These are phyloP conservation scores for Rhododendron mucronatum DNA, from an alignment of 148 eudicot species.

Conservation along the genomic window DNA sequence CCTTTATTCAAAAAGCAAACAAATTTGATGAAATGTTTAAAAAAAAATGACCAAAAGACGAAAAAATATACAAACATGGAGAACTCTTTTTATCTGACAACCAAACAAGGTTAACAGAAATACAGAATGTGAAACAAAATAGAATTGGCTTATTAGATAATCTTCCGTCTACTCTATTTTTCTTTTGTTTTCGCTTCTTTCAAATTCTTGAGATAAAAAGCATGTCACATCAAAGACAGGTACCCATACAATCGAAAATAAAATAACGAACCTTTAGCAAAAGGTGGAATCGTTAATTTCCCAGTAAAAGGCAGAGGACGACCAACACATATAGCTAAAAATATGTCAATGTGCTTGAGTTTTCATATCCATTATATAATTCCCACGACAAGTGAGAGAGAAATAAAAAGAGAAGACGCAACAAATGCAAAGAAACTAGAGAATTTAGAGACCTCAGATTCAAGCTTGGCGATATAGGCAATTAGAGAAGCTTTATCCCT, in stretches of 20 bases:
- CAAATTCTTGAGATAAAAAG: background rate
- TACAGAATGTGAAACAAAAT: background rate
- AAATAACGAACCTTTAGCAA: background rate
- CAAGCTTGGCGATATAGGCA: constrained; percentile 85
- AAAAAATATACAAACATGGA: too few relatives aligned
- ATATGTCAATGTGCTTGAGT: background rate
- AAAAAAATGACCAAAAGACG: too few relatives aligned
- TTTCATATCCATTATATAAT: background rate
- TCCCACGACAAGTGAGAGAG: background rate
- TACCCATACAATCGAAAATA: background rate
- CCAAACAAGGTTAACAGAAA: background rate
- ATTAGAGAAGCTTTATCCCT: constrained; percentile 89
- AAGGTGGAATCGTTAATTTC: background rate
- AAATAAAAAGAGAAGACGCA: background rate
- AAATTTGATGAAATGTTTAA: too few relatives aligned
- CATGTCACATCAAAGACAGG: background rate
- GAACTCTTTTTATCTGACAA: too few relatives aligned
- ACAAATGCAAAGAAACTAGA: background rate
- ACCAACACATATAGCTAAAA: background rate
- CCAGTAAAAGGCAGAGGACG: background rate
- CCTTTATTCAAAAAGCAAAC: too few relatives aligned
- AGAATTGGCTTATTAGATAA: too few relatives aligned
- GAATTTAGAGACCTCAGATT: constrained; percentile 57
- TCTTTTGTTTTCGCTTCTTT: background rate
- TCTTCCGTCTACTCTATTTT: background rate